Base-by-base conservation (phyloP, 2,329 filamentous ascomycete genomes). In the Drechslerella coelobrocha region DNA sequence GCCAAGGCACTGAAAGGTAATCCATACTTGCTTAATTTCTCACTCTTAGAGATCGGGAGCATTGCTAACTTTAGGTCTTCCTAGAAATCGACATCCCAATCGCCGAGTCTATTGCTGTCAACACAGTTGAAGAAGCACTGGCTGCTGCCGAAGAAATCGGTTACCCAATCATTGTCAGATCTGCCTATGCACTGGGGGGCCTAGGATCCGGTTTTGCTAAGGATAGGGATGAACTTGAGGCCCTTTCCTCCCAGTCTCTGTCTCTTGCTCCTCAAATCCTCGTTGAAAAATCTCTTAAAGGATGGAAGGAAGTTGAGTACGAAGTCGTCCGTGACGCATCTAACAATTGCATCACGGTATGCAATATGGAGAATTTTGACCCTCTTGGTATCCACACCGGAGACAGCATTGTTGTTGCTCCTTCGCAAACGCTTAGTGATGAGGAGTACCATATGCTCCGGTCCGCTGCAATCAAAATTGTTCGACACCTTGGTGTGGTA, bases 381-480 rank as follows among this genome's bases (percentile, higher is more conserved):
- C 94, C 94, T 74, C 86, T 99, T 37, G 94, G 94, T 77, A 95
- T 96, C 61, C 94, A 99, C 81, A 99, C 94, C 50, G 94, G 94
- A 82, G 94, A 99, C 83, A 97, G 92, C 76, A 99, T 99, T 77
- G 94, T 99, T 73, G 93, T 97, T 71, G 94, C 94, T 41, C 94
- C 94, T 53, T 94, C 90, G 81, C 94, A 99, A 82, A 99, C 94
- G 23, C 84, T 99, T 77, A 96, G 90, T 77, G 94, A 99, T 76
- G 94, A 97, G 83, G 94, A 99, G 81, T 99, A 97, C 80, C 92
- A 99, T 83, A 97, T 99, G 94, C 90, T 99, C 76, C 91, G 94
- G 77, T 91, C 92, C 43, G 92, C 94, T 73, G 91, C 94, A 50
- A 97, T 97, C 83, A 97, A 97, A 84, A 97, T 99, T 77, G 90